Percentiles rank a stretch among this genome's conserved stretches.
These are phyloP conservation scores for Hydrangea macrophylla DNA, from an alignment of 148 eudicot species.

Conservation along the genomic window DNA sequence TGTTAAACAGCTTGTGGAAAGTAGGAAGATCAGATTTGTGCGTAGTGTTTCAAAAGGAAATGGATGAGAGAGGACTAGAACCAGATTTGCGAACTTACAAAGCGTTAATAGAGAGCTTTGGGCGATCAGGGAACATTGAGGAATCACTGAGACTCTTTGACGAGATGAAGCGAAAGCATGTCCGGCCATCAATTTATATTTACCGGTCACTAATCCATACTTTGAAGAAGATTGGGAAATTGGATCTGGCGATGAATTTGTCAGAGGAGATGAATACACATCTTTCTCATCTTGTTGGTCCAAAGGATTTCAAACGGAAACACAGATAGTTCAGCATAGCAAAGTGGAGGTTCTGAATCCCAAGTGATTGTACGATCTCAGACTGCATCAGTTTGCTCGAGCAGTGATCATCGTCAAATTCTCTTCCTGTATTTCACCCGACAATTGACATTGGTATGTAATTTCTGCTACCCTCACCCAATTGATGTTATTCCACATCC, in stretches of 20 bases:
- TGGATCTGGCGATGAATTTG: conserved; percentile 47
- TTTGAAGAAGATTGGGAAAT: conserved; percentile 64
- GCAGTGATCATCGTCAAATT: not conserved
- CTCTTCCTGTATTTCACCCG: not conserved
- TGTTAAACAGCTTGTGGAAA: conserved; percentile 60
- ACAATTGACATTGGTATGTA: not conserved
- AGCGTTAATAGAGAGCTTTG: conserved; percentile 79
- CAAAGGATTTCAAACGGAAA: conserved; percentile 55
- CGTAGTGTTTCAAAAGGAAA: conserved; percentile 43
- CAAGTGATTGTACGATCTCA: not conserved
- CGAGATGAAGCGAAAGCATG: conserved; percentile 56
- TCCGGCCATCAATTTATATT: conserved; percentile 64
- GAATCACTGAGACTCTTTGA: conserved; percentile 61
- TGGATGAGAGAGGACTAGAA: conserved; percentile 51
- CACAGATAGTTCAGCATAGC: conserved; percentile 22
- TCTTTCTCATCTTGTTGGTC: conserved; percentile 53
- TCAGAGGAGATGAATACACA: conserved; percentile 62
- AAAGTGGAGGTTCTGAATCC: conserved; percentile 4
- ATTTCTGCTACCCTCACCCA: not conserved
- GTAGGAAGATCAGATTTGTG: conserved; percentile 63
- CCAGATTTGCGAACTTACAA: conserved; percentile 75
- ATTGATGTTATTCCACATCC: not conserved
- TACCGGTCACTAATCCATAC: conserved; percentile 64
- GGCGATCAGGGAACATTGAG: conserved; percentile 62
- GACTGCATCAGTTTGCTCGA: conserved; percentile 1